Conservation (phyloP, 805 yeast genomes). For the Lipomyces orientalis region DNA sequence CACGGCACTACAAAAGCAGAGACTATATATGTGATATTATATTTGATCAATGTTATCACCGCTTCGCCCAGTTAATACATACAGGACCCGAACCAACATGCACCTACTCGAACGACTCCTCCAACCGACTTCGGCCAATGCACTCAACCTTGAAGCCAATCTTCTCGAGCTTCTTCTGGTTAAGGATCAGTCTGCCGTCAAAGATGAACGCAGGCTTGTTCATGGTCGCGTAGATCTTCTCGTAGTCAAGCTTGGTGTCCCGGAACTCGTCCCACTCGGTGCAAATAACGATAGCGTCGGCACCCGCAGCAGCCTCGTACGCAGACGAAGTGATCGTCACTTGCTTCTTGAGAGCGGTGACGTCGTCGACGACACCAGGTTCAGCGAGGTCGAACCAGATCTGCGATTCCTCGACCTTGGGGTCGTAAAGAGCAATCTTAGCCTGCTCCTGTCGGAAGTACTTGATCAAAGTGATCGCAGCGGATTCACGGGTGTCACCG, state of each 20-base stretch:
- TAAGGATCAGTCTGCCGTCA: conserved; percentile 42
- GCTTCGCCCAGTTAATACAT: background rate
- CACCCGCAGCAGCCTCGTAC: conserved; percentile 42
- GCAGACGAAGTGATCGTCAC: conserved; percentile 39
- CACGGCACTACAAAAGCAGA: background rate
- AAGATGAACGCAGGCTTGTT: conserved; percentile 44
- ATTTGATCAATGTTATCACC: background rate
- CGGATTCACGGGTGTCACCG: conserved; percentile 44
- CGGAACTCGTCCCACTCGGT: conserved; percentile 45
- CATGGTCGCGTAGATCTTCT: conserved; percentile 41
- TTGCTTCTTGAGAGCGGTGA: conserved; percentile 34
- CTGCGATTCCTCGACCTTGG: conserved; percentile 43
- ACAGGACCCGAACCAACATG: background rate
- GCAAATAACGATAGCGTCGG: conserved; percentile 43
- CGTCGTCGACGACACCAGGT: conserved; percentile 37
- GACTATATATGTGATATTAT: background rate
- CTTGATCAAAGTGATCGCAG: conserved; percentile 42
- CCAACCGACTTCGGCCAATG: conserved; percentile 40
- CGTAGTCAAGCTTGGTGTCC: conserved; percentile 41
- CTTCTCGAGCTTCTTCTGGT: conserved; percentile 39
- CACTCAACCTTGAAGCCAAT: conserved; percentile 43
- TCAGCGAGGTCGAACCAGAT: conserved; percentile 41
- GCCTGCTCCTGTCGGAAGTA: conserved; percentile 42
- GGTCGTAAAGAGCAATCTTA: conserved; percentile 43
- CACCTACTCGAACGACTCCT: conserved; percentile 30